A percentile compares a stretch with the other conserved stretches of the same genome.
Evolutionary conservation across 2,329 filamentous ascomycete species (phyloP).

Genomic region (Emmonsia crescens): DNA sequence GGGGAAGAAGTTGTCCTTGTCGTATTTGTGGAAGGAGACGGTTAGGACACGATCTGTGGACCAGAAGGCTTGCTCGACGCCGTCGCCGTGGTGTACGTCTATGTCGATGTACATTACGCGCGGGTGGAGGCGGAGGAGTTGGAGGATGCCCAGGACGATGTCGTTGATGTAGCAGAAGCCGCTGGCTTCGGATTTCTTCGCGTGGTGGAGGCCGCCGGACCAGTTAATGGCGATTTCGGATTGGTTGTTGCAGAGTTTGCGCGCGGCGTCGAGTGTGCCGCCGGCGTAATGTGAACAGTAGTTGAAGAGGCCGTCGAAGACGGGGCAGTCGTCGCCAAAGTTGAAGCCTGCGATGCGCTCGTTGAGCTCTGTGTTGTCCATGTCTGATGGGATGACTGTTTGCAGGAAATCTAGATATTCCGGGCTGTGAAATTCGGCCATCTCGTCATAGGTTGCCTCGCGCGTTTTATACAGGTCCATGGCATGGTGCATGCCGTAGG

Average conservation of each 20-base stretch:
- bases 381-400: conserved; percentile 58
- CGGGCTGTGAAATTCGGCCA: conserved; percentile 72
- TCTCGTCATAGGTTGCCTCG: conserved; percentile 74
- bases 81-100: conserved; percentile 84
- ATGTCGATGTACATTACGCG: conserved; percentile 93
- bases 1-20: conserved; percentile 73
- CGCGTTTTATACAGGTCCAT: conserved; percentile 91
- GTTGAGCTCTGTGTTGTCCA: conserved; percentile 53
- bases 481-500: conserved; percentile 89
- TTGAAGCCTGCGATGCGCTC: conserved; percentile 59
- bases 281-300: conserved; percentile 93
- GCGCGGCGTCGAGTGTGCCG: conserved; percentile 78
- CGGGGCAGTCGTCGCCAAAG: conserved; percentile 85
- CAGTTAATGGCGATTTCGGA: conserved; percentile 96
- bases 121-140: conserved; percentile 69
- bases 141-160: conserved; percentile 85
- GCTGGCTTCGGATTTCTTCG: conserved; percentile 84
- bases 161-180: conserved; percentile 99
- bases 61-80: conserved; percentile 84
- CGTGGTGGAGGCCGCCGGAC: conserved; percentile 93
- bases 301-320: conserved; percentile 91
- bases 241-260: conserved; percentile 74
- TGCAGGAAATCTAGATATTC: conserved; percentile 88
- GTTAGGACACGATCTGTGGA: conserved; percentile 85
- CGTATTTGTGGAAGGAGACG: conserved; percentile 93